Evolutionary conservation across 2,329 filamentous ascomycete species (phyloP).

Genomic region (Talaromyces funiculosus): DNA sequence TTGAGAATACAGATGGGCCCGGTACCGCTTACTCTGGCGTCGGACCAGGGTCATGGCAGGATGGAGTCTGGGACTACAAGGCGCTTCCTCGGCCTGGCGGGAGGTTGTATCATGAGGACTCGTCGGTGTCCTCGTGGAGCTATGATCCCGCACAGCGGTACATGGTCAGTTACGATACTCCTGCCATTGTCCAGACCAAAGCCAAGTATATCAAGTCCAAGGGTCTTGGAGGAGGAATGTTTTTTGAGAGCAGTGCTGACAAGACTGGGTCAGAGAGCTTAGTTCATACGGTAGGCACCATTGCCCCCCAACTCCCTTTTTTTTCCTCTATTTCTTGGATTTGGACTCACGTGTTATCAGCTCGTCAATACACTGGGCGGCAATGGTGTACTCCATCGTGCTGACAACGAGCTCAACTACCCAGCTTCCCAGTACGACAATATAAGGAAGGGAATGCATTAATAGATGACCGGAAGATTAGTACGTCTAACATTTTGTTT

Average conservation of each 20-base stretch:
- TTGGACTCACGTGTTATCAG: conserved; percentile 16
- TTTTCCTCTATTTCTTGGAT: neutral
- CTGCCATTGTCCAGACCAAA: conserved; percentile 45
- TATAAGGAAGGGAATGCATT: conserved; percentile 33
- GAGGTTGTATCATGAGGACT: conserved; percentile 54
- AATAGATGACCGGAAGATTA: neutral
- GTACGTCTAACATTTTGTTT: neutral
- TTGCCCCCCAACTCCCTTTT: too few species aligned
- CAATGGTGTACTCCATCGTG: conserved; percentile 37
- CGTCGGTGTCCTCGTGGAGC: conserved; percentile 60
- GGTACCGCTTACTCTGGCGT: conserved; percentile 65
- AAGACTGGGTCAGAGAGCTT: conserved; percentile 59
- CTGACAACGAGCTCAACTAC: conserved; percentile 46
- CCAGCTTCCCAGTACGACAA: conserved; percentile 52
- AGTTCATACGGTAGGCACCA: conserved; percentile 51
- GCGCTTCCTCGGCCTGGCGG: conserved; percentile 65
- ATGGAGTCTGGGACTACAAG: conserved; percentile 78
- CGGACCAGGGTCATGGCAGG: conserved; percentile 65
- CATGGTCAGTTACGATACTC: conserved; percentile 70
- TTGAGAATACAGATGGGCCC: conserved; percentile 69
- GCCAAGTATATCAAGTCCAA: conserved; percentile 63
- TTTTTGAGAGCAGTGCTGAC: conserved; percentile 87
- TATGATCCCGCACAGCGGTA: conserved; percentile 56
- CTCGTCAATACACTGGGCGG: conserved; percentile 33
- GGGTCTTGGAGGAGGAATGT: conserved; percentile 85